Evolutionary conservation across 1,284 basidiomycete genomes (phyloP).

Genomic region (Sporisorium scitamineum): DNA sequence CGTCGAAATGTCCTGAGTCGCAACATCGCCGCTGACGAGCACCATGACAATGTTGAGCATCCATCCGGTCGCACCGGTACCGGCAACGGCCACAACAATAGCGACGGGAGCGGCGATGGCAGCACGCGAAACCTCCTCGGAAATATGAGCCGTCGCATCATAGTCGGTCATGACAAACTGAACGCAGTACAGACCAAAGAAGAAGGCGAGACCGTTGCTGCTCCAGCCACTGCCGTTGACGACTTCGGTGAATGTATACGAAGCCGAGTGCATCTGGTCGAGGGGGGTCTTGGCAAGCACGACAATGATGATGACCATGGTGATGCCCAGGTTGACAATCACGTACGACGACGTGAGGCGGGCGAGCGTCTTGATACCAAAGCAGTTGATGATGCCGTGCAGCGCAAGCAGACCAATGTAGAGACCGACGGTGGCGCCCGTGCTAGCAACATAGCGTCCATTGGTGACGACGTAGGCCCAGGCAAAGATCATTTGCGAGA

Average conservation of each 20-base stretch:
- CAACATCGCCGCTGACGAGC: slow-evolving; percentile 76
- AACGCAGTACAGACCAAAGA: slow-evolving; percentile 87
- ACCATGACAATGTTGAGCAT: slow-evolving; percentile 75
- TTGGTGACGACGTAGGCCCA: slow-evolving; percentile 71
- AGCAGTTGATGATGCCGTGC: slow-evolving; percentile 75
- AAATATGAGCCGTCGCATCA: slow-evolving; percentile 81
- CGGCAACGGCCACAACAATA: slow-evolving; percentile 83
- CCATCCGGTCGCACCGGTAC: slow-evolving; percentile 64
- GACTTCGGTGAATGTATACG: slow-evolving; percentile 78
- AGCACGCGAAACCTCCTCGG: slow-evolving; percentile 88
- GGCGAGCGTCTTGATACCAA: slow-evolving; percentile 84
- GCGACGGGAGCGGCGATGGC: slow-evolving; percentile 82
- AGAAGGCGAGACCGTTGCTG: slow-evolving; percentile 83
- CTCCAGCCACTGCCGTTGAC: slow-evolving; percentile 83
- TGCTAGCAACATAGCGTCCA: slow-evolving; percentile 52
- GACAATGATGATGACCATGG: slow-evolving; percentile 79
- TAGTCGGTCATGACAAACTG: slow-evolving; percentile 75
- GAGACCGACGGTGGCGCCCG: slow-evolving; percentile 62
- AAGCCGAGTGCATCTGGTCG: slow-evolving; percentile 79
- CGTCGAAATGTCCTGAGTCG: slow-evolving; percentile 39
- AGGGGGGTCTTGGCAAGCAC: slow-evolving; percentile 79
- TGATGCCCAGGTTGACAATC: slow-evolving; percentile 82
- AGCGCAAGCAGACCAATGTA: slow-evolving; percentile 63
- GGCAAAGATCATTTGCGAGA: slow-evolving; percentile 88
- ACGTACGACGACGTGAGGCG: slow-evolving; percentile 83